Evolutionary conservation across 225 moss, liverwort and hornwort genomes (phyloP).

Genomic region (Polytrichum commune): DNA sequence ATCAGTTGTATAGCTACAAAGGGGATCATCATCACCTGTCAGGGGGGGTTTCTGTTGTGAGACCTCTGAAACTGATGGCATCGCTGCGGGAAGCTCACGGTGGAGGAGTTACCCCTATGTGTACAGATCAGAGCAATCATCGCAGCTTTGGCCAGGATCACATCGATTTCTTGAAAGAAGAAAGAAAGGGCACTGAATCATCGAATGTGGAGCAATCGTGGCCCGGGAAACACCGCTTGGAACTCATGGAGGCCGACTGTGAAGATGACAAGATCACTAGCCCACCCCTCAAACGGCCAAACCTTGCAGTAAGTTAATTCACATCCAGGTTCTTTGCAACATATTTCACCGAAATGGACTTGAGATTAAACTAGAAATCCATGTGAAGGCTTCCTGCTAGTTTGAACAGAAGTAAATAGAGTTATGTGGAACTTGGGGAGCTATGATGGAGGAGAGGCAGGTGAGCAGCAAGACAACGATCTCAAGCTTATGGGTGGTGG

Average conservation of each 20-base stretch:
- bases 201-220: constrained; percentile 9
- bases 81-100: constrained; percentile 22
- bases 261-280: constrained; percentile 19
- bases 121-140: constrained; percentile 5
- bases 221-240: constrained; percentile 35
- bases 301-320: constrained; percentile 28
- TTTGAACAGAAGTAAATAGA: too few relatives aligned
- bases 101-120: constrained; percentile 18
- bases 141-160: background rate
- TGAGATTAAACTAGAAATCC: too few relatives aligned
- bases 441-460: too few relatives aligned
- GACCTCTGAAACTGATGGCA: constrained; percentile 29
- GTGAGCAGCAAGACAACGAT: too few relatives aligned
- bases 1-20: constrained; percentile 12
- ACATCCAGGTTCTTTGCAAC: too few relatives aligned
- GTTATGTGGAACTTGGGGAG: too few relatives aligned
- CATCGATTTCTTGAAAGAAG: constrained; percentile 1
- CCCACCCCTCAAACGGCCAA: constrained; percentile 47
- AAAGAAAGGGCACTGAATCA: background rate
- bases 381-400: too few relatives aligned
- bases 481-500: too few relatives aligned
- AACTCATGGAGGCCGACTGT: constrained; percentile 27
- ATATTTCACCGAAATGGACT: too few relatives aligned
- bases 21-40: too few relatives aligned
- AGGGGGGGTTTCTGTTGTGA: background rate